These are phyloP conservation scores for Naegleria gruberi DNA, from an alignment of 208 protist species.

Conservation along the genomic window DNA sequence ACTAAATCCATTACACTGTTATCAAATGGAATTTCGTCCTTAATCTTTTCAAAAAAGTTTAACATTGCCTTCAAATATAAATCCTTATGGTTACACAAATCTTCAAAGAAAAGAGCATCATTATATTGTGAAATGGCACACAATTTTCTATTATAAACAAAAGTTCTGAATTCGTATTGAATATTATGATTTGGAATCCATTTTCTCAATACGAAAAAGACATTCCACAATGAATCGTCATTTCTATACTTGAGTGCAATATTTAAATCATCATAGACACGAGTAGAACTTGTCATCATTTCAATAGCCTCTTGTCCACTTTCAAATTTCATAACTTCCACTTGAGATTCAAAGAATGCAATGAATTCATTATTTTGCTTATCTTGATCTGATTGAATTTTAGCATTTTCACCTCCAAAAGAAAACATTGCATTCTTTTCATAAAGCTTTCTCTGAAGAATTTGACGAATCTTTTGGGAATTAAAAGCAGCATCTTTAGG, in stretches of 20 bases:
- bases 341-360: neutral
- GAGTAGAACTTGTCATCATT: neutral
- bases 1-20: constrained; percentile 6
- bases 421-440: neutral
- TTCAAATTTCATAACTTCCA: neutral
- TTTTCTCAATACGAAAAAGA: neutral
- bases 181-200: neutral
- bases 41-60: neutral
- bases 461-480: neutral
- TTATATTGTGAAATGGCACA: neutral
- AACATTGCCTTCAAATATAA: neutral
- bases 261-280: neutral
- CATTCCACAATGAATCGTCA: neutral
- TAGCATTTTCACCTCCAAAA: neutral
- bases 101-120: neutral
- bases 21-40: neutral
- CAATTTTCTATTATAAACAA: neutral
- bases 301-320: neutral
- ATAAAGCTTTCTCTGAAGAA: neutral
- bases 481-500: neutral
- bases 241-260: neutral
- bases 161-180: neutral
- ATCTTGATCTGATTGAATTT: neutral
- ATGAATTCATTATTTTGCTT: constrained; percentile 6
- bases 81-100: neutral